Evolutionary conservation across 2,329 filamentous ascomycete genomes (phyloP), one percentile per base, ranked within the genome.

Genomic region (Microcyclospora pomicola): DNA sequence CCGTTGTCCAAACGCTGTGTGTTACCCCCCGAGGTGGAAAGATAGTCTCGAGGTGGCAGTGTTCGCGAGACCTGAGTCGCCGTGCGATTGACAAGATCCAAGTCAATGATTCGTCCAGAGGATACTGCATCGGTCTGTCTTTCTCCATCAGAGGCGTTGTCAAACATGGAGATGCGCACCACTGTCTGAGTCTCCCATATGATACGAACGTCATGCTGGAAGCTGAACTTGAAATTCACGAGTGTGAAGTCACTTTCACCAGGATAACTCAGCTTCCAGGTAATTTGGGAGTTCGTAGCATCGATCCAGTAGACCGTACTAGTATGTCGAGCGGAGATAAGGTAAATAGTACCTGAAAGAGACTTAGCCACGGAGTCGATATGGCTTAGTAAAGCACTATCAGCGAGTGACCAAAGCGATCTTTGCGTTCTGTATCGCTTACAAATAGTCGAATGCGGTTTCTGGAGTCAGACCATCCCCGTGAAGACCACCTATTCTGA

Each of bases 311-410:
- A 60, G 13, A 73, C 55, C 5, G 64, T 59, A 46, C 61, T 63
- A 35, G 62, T 60, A 47, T 71, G 62, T 2, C 69, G 65, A 2
- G 64, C 62, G 0, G 69, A 74, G 24, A 75, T 59, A 9, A 74
- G 48, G 39, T 69, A 75, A 44, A 73, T 64, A 3, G 68, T 67
- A 0, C 60, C 50, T 0, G 50, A 44, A 33, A 62, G 60, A 9
- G 43, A 42, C 49, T 72, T 71, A 48, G 70, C 67, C 28, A 73
- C 52, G 30, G 67, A 66, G 53, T 73, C 71, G 52, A 74, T 66
- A 51, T 72, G 69, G n/a, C n/a, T n/a, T n/a, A n/a, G n/a, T n/a
- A n/a, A n/a, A n/a, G n/a, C n/a, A n/a, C n/a, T n/a, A n/a, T n/a
- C n/a, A n/a, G n/a, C n/a, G n/a, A n/a, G n/a, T n/a, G n/a, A n/a